Conservation (phyloP, 2,329 filamentous ascomycete species). For the Fusarium sp. region DNA sequence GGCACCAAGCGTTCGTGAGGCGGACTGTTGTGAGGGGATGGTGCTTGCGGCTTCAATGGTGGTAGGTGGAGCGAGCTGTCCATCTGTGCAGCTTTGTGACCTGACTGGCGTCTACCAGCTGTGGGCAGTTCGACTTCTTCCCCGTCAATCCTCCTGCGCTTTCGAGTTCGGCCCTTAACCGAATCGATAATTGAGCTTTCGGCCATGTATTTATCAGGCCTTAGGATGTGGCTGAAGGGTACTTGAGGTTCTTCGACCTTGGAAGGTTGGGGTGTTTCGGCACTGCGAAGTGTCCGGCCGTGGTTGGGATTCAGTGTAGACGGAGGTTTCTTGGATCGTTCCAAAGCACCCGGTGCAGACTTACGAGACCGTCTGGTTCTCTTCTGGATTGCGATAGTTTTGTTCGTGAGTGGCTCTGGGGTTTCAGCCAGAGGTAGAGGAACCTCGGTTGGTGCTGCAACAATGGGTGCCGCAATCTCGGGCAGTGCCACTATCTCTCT, state of each 20-base stretch:
- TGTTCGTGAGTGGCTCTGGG: slow-evolving; percentile 14
- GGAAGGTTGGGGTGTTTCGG: slow-evolving; percentile 11
- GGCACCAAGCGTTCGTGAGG: slow-evolving; percentile 41
- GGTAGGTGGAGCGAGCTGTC: slow-evolving; percentile 44
- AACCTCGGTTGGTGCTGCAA: slow-evolving; percentile 6
- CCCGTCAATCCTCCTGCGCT: slow-evolving; percentile 60
- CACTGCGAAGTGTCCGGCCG: slow-evolving; percentile 46
- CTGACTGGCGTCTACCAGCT: slow-evolving; percentile 31
- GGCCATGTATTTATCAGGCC: slow-evolving; percentile 18
- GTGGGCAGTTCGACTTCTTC: slow-evolving; percentile 49
- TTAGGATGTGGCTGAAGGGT: background rate
- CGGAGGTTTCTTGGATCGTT: slow-evolving; percentile 46
- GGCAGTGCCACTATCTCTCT: slow-evolving; percentile 34
- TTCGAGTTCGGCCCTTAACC: slow-evolving; percentile 63
- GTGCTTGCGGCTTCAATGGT: slow-evolving; percentile 46
- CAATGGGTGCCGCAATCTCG: slow-evolving; percentile 8
- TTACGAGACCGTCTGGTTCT: slow-evolving; percentile 54
- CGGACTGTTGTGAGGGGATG: slow-evolving; percentile 18
- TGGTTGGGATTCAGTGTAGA: slow-evolving; percentile 55
- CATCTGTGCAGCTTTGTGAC: slow-evolving; percentile 25
- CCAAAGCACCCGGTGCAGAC: slow-evolving; percentile 54
- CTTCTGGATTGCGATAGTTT: slow-evolving; percentile 33
- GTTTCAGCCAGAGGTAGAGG: slow-evolving; percentile 2
- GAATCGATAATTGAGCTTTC: slow-evolving; percentile 61
- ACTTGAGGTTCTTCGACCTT: background rate